phyloP scores from a whole-genome alignment of 108 stramenopile species.

The Conticribra guillardii region DNA sequence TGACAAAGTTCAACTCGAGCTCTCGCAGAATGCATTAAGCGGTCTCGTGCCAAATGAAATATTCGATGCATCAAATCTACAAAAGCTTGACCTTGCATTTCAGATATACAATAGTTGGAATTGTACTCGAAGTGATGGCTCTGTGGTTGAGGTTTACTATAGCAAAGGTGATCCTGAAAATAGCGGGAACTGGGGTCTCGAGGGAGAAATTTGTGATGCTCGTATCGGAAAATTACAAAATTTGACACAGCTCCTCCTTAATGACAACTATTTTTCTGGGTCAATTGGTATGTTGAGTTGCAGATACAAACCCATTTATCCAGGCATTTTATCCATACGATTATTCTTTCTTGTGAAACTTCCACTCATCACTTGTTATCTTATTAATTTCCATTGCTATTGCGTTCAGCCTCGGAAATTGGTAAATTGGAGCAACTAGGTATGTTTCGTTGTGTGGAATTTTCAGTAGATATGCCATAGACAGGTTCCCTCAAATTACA shows the following conservation, averaged over 20 bases:
- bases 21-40: neutral
- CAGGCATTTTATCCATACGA: neutral
- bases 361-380: too few relatives aligned
- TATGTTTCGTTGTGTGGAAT: neutral
- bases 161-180: neutral
- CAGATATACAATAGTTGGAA: neutral
- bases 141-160: neutral
- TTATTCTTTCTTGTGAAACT: too few relatives aligned
- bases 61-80: neutral
- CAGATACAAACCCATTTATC: neutral
- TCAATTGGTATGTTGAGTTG: neutral
- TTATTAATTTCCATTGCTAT: neutral
- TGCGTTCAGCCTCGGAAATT: neutral
- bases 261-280: conserved; percentile 1
- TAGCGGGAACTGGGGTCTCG: neutral
- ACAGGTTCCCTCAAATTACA: neutral
- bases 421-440: neutral
- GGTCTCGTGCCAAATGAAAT: conserved; percentile 3
- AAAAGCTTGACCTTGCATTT: neutral
- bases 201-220: neutral
- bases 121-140: neutral
- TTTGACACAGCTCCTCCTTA: neutral
- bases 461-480: neutral
- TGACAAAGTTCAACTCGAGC: neutral
- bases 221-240: neutral